Conservation (phyloP, 768 basidiomycete species). For the Boletus rufocinnamomeus region DNA sequence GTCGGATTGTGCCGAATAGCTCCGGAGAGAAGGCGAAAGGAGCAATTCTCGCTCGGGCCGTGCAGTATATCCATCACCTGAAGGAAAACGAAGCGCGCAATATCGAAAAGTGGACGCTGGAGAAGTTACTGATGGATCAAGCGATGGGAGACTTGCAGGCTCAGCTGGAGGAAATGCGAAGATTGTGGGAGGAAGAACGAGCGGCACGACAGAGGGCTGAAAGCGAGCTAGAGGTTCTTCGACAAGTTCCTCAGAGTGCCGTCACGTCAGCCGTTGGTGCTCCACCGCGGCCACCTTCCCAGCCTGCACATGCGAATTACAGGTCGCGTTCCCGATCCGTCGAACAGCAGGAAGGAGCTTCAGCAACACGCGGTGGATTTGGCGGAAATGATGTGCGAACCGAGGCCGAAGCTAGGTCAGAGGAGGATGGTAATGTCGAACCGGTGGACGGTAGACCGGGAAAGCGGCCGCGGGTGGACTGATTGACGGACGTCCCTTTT, state of each 20-base stretch:
- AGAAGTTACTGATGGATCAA: conserved; percentile 90
- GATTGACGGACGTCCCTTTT: conserved; percentile 7
- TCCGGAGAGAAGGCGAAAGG: conserved; percentile 90
- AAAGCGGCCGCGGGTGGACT: conserved; percentile 37
- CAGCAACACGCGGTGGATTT: conserved; percentile 12
- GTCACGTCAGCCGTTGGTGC: conserved; percentile 2
- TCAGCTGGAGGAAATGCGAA: conserved; percentile 78
- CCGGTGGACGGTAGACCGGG: conserved; percentile 28
- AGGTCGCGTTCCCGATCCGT: conserved; percentile 31
- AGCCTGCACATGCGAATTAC: conserved; percentile 10
- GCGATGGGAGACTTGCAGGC: conserved; percentile 86
- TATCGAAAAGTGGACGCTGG: conserved; percentile 92
- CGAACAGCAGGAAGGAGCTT: conserved; percentile 28
- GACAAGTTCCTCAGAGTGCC: conserved; percentile 35
- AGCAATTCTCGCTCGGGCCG: conserved; percentile 83
- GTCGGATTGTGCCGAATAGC: conserved; percentile 83
- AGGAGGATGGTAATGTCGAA: conserved; percentile 21
- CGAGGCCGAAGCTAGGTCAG: conserved; percentile 22
- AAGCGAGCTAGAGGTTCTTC: conserved; percentile 60
- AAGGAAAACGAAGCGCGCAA: conserved; percentile 90
- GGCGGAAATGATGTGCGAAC: conserved; percentile 24
- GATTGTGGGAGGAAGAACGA: conserved; percentile 82
- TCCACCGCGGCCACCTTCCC: conserved; percentile 23
- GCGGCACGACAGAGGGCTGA: conserved; percentile 58
- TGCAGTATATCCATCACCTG: conserved; percentile 88